phyloP scores from a whole-genome alignment of 23 red algal species.

The Gracilaria domingensis region DNA sequence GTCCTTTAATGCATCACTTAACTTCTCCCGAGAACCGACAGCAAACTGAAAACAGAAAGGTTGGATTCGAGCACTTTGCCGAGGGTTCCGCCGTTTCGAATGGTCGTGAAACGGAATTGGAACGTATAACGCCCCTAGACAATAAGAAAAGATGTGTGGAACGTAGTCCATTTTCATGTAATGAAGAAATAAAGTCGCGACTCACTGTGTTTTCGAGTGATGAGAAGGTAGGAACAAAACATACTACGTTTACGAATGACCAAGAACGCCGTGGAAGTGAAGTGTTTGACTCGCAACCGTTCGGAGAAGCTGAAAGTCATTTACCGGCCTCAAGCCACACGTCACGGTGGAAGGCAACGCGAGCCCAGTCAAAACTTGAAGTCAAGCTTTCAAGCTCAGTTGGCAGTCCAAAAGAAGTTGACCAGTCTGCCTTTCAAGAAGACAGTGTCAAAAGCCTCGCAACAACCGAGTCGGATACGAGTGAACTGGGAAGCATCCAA shows the following conservation, averaged over 20 bases:
- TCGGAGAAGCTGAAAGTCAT: neutral
- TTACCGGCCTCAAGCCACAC: neutral
- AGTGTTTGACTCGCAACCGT: neutral
- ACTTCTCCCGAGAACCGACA: neutral
- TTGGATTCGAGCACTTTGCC: neutral
- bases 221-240: neutral
- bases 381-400: neutral
- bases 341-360: neutral
- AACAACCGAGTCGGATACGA: neutral
- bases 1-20: neutral
- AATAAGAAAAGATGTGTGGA: neutral
- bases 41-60: neutral
- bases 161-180: neutral
- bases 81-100: neutral
- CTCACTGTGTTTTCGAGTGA: neutral
- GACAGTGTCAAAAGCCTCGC: neutral
- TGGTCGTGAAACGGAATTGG: neutral
- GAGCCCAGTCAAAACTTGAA: constrained; percentile 4
- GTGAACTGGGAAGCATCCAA: neutral
- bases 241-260: neutral
- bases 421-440: neutral
- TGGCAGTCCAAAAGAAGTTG: neutral
- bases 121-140: neutral
- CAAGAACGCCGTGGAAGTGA: neutral
- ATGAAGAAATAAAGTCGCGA: constrained; percentile 2